Percentiles rank a stretch among this genome's conserved stretches.
These are phyloP conservation scores for Corchorus olitorius DNA, from an alignment of 345 rosid species.

Conservation along the genomic window DNA sequence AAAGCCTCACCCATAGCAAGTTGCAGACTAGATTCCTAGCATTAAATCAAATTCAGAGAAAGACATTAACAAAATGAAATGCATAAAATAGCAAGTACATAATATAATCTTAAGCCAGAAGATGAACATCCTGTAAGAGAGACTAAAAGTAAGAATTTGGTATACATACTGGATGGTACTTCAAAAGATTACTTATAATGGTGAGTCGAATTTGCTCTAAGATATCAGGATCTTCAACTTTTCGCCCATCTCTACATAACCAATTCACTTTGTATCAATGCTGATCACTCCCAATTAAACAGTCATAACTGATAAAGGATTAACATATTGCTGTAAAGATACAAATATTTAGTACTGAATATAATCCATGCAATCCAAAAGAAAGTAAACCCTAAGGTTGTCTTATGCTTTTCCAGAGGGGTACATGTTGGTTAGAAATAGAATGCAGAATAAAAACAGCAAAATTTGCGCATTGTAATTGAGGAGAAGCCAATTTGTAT, in stretches of 20 bases:
- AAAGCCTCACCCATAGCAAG: constrained; percentile 98
- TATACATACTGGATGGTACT: constrained; percentile 89
- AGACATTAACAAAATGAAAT: constrained; percentile 4
- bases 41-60: constrained; percentile 20
- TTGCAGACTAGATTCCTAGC: constrained; percentile 82
- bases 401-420: not conserved
- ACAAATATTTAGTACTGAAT: too few relatives aligned
- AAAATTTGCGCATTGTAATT: not conserved
- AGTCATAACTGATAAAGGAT: not conserved
- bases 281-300: constrained; percentile 17
- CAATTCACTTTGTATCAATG: constrained; percentile 24
- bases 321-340: not conserved
- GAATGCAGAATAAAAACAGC: not conserved
- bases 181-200: constrained; percentile 88
- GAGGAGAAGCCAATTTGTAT: not conserved
- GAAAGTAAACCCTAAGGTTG: not conserved
- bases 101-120: constrained; percentile 1
- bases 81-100: not conserved
- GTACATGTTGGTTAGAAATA: too few relatives aligned
- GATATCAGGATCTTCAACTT: constrained; percentile 94
- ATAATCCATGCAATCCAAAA: not conserved
- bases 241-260: constrained; percentile 78
- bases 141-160: constrained; percentile 3
- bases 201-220: constrained; percentile 92
- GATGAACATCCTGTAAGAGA: not conserved